Percentiles rank a stretch among this genome's conserved stretches.
These are phyloP conservation scores for Collybia sordida DNA, from an alignment of 768 basidiomycete genomes.

Conservation along the genomic window DNA sequence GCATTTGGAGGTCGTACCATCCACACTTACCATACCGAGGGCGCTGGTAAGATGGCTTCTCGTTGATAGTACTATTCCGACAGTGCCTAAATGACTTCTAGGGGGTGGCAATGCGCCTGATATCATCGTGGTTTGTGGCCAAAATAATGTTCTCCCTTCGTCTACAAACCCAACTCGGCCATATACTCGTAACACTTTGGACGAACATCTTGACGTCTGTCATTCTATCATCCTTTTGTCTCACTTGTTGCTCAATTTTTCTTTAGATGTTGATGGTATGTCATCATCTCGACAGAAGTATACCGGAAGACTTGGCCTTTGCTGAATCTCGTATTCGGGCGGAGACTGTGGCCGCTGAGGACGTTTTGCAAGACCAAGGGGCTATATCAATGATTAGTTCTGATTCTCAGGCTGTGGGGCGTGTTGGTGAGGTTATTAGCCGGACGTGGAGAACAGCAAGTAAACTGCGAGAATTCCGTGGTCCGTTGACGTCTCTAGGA, in stretches of 20 bases:
- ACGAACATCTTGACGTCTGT: constrained; percentile 95
- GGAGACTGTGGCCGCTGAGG: constrained; percentile 96
- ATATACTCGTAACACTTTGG: constrained; percentile 86
- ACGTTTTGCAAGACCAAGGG: constrained; percentile 88
- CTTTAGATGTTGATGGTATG: constrained; percentile 97
- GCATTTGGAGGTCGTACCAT: constrained; percentile 92
- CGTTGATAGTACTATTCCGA: background rate
- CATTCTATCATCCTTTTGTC: background rate
- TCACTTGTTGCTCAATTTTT: background rate
- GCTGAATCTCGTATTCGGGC: constrained; percentile 96
- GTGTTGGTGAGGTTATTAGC: constrained; percentile 90
- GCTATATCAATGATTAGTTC: constrained; percentile 97
- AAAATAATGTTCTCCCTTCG: constrained; percentile 86
- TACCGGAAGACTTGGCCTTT: constrained; percentile 91
- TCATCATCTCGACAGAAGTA: constrained; percentile 88
- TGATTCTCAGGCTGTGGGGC: constrained; percentile 97
- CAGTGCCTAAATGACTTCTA: constrained; percentile 17
- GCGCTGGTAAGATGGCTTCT: constrained; percentile 59
- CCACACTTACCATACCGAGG: constrained; percentile 96
- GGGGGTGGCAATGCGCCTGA: constrained; percentile 97
- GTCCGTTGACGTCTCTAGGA: constrained; percentile 68
- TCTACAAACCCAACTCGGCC: constrained; percentile 98
- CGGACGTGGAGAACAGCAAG: constrained; percentile 96
- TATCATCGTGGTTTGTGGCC: constrained; percentile 95
- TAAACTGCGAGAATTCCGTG: constrained; percentile 83